Evolutionary conservation across 495 filamentous ascomycete genomes (phyloP), one percentile per base, ranked within the genome.

Genomic region (Apiosordaria backusii): DNA sequence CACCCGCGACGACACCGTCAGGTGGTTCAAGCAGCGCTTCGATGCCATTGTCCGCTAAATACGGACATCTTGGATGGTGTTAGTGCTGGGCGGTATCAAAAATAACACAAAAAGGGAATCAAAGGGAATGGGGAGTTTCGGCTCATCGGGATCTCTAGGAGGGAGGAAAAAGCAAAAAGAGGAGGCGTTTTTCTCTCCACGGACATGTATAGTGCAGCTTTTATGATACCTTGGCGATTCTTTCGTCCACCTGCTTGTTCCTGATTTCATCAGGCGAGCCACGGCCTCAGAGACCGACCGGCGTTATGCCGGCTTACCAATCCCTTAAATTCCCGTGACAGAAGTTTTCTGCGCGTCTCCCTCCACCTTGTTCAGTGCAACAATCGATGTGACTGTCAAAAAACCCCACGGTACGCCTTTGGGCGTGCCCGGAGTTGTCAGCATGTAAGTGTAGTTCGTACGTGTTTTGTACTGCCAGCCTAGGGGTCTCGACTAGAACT

Each of bases 21-120:
- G 92, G 83, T 99, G 95, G 93, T 98, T 97, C 91, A 99, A 98
- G 91, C 90, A 90, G 85, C 89, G 95, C 81, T 99, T 97, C 88
- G 95, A 99, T 81, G 95, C 92, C 77, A 96, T 97, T 75, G 90
- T 97, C 82, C 89, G 92, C 84, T 96, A 92, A 89, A 82, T 69
- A 53, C 68, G 65, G 70, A 61, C 54, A 72, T 66, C n/a, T n/a
- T 63, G 74, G 72, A 67, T 69, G 70, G 62, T 10, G 9, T 18
- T 4, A 45, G 57, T 54, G 53, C 29, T 27, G 75, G 72, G 69
- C 71, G 75, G 72, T 72, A 72, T 73, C 71, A 68, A 64, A 67
- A 65, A 71, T n/a, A 67, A 64, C 69, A 68, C 68, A 72, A 73
- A 73, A 67, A 68, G 60, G 74, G 71, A 66, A 73, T 71, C 65